Conservation (phyloP, 2,329 filamentous ascomycete species). For the Pseudogymnoascus sp. region DNA sequence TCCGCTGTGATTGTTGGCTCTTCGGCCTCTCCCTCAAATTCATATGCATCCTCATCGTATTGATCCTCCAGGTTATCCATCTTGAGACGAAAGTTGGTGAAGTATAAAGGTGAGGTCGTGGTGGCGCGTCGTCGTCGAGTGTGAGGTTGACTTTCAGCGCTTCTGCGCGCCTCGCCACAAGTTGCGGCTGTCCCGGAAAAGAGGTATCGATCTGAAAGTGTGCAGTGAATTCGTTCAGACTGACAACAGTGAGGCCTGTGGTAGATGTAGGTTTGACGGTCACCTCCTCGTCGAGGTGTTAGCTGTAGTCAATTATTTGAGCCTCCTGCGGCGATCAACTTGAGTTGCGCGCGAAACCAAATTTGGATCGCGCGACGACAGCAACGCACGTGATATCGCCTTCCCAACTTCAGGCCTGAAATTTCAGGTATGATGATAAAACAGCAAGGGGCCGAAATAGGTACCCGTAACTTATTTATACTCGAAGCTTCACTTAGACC, state of each 20-base stretch:
- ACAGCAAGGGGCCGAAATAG: not conserved
- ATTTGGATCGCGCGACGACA: not conserved
- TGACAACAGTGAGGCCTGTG: not conserved
- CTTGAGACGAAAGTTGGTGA: slow-evolving; percentile 13
- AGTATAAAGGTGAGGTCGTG: slow-evolving; percentile 1
- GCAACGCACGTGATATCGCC: not conserved
- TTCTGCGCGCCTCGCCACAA: slow-evolving; percentile 10
- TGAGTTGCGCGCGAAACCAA: not conserved
- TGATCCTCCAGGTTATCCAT: slow-evolving; percentile 32
- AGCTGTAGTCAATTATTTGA: slow-evolving; percentile 1
- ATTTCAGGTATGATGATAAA: not conserved
- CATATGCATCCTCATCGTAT: slow-evolving; percentile 56
- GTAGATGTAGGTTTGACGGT: not conserved
- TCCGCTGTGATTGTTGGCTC: slow-evolving; percentile 78
- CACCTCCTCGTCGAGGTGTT: slow-evolving; percentile 5
- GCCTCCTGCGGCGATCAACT: not conserved
- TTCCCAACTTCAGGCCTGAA: not conserved
- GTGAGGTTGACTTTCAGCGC: slow-evolving; percentile 1
- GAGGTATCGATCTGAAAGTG: not conserved
- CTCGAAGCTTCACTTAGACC: not conserved
- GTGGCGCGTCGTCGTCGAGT: slow-evolving; percentile 10
- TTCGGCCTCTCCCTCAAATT: slow-evolving; percentile 60
- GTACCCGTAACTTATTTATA: not conserved
- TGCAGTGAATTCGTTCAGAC: not conserved
- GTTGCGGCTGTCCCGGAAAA: slow-evolving; percentile 4